A percentile compares a stretch with the other conserved stretches of the same genome.
Evolutionary conservation across 441 rosid genomes (phyloP).

Genomic region (Populus tomentosa): DNA sequence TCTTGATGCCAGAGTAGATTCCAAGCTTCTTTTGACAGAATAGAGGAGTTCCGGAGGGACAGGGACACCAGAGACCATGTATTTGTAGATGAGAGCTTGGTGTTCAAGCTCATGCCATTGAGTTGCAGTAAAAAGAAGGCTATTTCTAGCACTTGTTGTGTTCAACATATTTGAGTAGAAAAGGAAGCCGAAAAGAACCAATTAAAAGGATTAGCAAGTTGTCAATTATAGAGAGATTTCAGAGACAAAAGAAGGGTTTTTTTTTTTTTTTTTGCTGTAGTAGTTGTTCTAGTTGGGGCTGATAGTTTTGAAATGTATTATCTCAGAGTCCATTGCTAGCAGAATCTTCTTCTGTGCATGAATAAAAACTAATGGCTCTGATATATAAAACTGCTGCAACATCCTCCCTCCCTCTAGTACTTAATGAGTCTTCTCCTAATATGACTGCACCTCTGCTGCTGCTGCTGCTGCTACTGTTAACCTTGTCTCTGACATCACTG

Average conservation of each 20-base stretch:
- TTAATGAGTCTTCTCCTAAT: slow-evolving; percentile 22
- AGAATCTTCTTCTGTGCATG: slow-evolving; percentile 25
- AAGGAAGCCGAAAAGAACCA: slow-evolving; percentile 7
- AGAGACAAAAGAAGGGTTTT: slow-evolving; percentile 1
- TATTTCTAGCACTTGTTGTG: slow-evolving; percentile 27
- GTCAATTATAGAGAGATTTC: slow-evolving; percentile 5
- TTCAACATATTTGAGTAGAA: slow-evolving; percentile 39
- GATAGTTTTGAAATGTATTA: not conserved
- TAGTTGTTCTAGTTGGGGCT: not conserved
- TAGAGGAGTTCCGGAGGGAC: slow-evolving; percentile 83
- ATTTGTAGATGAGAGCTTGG: slow-evolving; percentile 88
- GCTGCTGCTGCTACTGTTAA: slow-evolving; percentile 29
- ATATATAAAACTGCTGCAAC: slow-evolving; percentile 9
- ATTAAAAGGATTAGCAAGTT: not conserved
- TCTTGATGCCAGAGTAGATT: slow-evolving; percentile 48
- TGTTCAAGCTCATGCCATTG: slow-evolving; percentile 97
- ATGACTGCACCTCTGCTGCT: slow-evolving; percentile 48
- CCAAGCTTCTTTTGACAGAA: slow-evolving; percentile 61
- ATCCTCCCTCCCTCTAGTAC: slow-evolving; percentile 11
- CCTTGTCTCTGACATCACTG: slow-evolving; percentile 62
- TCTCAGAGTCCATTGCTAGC: not conserved
- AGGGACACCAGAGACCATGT: slow-evolving; percentile 76
- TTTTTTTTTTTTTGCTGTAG: not conserved
- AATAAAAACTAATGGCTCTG: slow-evolving; percentile 41
- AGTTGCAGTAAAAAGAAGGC: slow-evolving; percentile 69